Base-by-base conservation (phyloP, 1,284 basidiomycete species). In the Stereum hirsutum region DNA sequence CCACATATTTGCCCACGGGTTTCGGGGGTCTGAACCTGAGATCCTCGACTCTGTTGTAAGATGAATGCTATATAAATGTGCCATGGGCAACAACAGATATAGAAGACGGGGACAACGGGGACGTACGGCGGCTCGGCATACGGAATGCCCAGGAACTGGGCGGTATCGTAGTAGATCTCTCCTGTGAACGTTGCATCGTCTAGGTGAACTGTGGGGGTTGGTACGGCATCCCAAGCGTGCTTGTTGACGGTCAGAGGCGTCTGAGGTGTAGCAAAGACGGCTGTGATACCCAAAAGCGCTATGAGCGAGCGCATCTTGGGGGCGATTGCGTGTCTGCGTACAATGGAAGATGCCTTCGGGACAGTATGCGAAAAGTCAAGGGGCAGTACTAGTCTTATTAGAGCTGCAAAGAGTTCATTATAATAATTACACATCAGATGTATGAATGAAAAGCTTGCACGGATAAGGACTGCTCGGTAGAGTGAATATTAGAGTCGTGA, bases 81-180 rank as follows among this genome's bases (percentile, higher is more conserved):
- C 14, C 20, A 12, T 12, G 11, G 20, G 11, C 21, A 23, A 17
- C 20, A 11, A 8, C 19, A 38, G 25, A 38, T 6, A 38, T n/a
- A 21, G n/a, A 34, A 10, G 20, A 3, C 1, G 10, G 10, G 19
- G 34, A 23, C 12, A 26, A 14, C 28, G 24, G 5, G 26, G 21
- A 49, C 63, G 40, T 46, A 65, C 62, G 68, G 68, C 6, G 69
- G 62, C 32, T 61, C 42, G 2, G 75, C 74, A 45, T 69, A 80
- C 0, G 75, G 74, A 30, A 78, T 74, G 0, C 75, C 74, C 0
- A 75, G 52, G 47, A 69, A 77, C 12, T 46, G 32, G 10, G 40
- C 41, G 1, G 48, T 43, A 19, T 6, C 3, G 11, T 41, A 48
- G 8, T 20, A 28, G 12, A 15, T 39, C 10, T 6, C 2, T 3